phyloP scores from a whole-genome alignment of 2,329 filamentous ascomycete genomes.

The Alternaria brassicae region DNA sequence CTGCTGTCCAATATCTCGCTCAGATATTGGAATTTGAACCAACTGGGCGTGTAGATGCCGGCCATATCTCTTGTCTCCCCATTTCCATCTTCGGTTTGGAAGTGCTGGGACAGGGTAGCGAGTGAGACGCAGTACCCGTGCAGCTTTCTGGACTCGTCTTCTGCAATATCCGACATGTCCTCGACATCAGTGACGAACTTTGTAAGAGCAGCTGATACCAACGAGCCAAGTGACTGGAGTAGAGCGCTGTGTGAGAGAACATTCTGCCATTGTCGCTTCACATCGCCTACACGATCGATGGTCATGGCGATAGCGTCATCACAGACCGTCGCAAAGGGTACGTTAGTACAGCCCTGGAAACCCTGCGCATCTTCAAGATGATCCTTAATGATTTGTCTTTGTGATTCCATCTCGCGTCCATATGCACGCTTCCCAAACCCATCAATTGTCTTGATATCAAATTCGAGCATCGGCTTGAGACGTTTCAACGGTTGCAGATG shows the following conservation, averaged over 20 bases:
- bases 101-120: slow-evolving; percentile 63
- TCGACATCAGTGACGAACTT: slow-evolving; percentile 69
- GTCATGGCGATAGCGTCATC: slow-evolving; percentile 66
- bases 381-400: slow-evolving; percentile 68
- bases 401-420: slow-evolving; percentile 69
- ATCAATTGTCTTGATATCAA: slow-evolving; percentile 64
- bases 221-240: slow-evolving; percentile 66
- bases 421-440: slow-evolving; percentile 68
- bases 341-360: slow-evolving; percentile 65
- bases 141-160: slow-evolving; percentile 67
- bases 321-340: slow-evolving; percentile 66
- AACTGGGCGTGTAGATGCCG: slow-evolving; percentile 67
- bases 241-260: slow-evolving; percentile 67
- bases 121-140: slow-evolving; percentile 64
- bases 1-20: slow-evolving; percentile 68
- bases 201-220: slow-evolving; percentile 63
- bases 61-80: slow-evolving; percentile 60
- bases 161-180: slow-evolving; percentile 69
- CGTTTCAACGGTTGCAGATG: slow-evolving; percentile 46
- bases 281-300: slow-evolving; percentile 63
- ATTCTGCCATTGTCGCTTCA: slow-evolving; percentile 64
- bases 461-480: slow-evolving; percentile 58
- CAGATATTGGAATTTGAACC: slow-evolving; percentile 71
- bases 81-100: slow-evolving; percentile 56
- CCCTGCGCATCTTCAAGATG: slow-evolving; percentile 69